phyloP scores from a whole-genome alignment of 1,284 basidiomycete genomes.

The Cryptococcus amylolentus region DNA sequence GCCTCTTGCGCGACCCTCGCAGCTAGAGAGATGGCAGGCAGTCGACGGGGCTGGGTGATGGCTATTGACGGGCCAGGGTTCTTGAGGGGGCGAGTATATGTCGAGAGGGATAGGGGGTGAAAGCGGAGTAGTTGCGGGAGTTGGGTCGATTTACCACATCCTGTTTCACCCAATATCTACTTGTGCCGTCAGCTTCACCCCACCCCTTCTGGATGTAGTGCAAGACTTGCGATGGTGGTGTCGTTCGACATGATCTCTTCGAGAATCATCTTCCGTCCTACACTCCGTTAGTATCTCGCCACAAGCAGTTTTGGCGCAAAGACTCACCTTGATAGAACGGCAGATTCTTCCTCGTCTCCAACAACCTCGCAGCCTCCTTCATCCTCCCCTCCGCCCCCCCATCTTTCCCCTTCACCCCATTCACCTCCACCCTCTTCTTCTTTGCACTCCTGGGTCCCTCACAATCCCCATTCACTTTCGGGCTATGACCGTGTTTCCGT shows the following conservation, averaged over 20 bases:
- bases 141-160: constrained; percentile 97
- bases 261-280: constrained; percentile 71
- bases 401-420: neutral
- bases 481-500: neutral
- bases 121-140: constrained; percentile 82
- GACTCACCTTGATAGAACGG: constrained; percentile 70
- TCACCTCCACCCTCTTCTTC: neutral
- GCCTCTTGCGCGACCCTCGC: constrained; percentile 83
- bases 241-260: constrained; percentile 72
- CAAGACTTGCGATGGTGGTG: constrained; percentile 64
- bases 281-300: constrained; percentile 1
- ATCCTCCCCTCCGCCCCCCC: constrained; percentile 11
- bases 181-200: neutral
- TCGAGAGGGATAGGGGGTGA: constrained; percentile 22
- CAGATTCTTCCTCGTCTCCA: constrained; percentile 63
- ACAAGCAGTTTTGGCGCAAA: neutral
- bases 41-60: constrained; percentile 87
- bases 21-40: constrained; percentile 91
- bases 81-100: constrained; percentile 11
- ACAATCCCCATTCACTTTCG: neutral
- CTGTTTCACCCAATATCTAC: constrained; percentile 85
- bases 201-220: neutral
- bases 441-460: neutral
- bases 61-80: constrained; percentile 67
- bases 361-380: constrained; percentile 49